Evolutionary conservation across 75 land plant genomes (phyloP), one percentile per base, ranked within the genome.

Genomic region (Pseudotsuga menziesii): DNA sequence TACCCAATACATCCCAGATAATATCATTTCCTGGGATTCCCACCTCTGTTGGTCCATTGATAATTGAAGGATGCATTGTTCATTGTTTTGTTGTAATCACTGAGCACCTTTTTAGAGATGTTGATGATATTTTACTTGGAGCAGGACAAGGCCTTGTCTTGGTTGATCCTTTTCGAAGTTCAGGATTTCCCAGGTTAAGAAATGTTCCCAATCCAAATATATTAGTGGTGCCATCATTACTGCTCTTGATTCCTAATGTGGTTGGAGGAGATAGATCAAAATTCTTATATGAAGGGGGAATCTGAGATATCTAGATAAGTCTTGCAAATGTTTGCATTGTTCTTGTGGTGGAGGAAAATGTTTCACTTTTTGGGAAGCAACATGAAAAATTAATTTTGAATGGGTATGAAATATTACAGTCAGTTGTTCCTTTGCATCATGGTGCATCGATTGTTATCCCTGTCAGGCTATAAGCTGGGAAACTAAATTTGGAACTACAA

Each of bases 281-380:
- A 35, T 84, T 94, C 35, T 72, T 96, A 58, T 94, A 96, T 83
- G 99, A 96, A 85, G 99, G 99, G 62, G 99, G 94, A 80, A 91
- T 96, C 77, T 82, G 99, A 56, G 92, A 94, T 83, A 82, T 96
- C 41, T 83, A 85, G 82, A 87, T 96, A 78, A 83, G 75, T 63
- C 81, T 96, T n/a, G 84, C 91, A 29, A 96, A 96, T 87, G 93
- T 90, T 41, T 93, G 99, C 59, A 80, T 88, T 64, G 91, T 96
- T 73, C 93, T 93, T 52, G 91, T 96, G 75, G 93, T 87, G 62
- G 93, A 94, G 79, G 99, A 89, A 59, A 85, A 94, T 80, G 83
- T 94, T 64, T 83, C 92, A 20, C 56, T 94, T 9, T 94, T 92
- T 2, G 97, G 97, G 48, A 94, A 89, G 57, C 91, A 94, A 56